phyloP scores from a whole-genome alignment of 2,329 filamentous ascomycete species.

The Zymoseptoria ardabiliae region DNA sequence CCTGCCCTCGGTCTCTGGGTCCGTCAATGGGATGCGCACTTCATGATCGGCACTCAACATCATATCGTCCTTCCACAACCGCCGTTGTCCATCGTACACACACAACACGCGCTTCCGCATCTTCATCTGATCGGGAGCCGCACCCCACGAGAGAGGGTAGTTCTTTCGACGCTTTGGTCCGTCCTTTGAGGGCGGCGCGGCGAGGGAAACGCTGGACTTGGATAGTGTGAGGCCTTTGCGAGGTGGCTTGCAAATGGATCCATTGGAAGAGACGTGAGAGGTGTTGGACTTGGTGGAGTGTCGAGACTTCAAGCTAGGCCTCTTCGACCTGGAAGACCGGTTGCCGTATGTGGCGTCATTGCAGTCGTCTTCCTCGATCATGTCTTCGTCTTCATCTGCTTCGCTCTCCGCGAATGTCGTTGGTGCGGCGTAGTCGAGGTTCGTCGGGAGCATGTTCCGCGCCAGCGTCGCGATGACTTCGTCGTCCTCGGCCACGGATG shows the following conservation, averaged over 20 bases:
- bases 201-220: conserved; percentile 59
- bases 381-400: conserved; percentile 53
- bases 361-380: conserved; percentile 45
- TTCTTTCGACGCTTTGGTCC: conserved; percentile 87
- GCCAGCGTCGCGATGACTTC: conserved; percentile 52
- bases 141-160: conserved; percentile 91
- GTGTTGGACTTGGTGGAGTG: conserved; percentile 41
- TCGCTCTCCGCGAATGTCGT: conserved; percentile 46
- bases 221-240: conserved; percentile 70
- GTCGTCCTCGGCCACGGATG: conserved; percentile 54
- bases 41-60: conserved; percentile 95
- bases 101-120: conserved; percentile 96
- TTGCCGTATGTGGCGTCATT: conserved; percentile 49
- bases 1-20: conserved; percentile 46
- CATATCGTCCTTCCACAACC: conserved; percentile 97
- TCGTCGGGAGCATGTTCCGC: conserved; percentile 47
- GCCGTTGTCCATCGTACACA: conserved; percentile 79
- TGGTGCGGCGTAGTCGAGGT: conserved; percentile 37
- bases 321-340: conserved; percentile 40
- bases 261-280: conserved; percentile 34
- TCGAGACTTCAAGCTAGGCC: conserved; percentile 38
- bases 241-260: conserved; percentile 36
- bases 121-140: conserved; percentile 85
- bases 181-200: conserved; percentile 39
- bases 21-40: conserved; percentile 69